Evolutionary conservation across 2,329 filamentous ascomycete genomes (phyloP).

Genomic region (Teratosphaeria epicoccoides): DNA sequence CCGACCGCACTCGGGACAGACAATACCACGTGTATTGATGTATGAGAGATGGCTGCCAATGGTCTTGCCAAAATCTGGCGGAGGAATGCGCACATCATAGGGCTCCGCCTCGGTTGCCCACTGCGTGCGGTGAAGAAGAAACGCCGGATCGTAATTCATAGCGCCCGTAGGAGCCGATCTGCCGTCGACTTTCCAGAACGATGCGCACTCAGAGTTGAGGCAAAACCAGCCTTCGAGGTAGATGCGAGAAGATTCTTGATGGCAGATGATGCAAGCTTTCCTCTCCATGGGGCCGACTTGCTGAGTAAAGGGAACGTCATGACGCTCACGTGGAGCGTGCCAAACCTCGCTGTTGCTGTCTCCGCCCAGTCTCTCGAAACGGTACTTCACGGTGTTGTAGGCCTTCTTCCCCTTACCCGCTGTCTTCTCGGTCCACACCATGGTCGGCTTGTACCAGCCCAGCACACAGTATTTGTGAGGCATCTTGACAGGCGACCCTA

Average conservation of each 20-base stretch:
- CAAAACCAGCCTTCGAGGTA: slow-evolving; percentile 49
- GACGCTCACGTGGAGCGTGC: slow-evolving; percentile 14
- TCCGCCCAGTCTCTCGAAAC: slow-evolving; percentile 54
- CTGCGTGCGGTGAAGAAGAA: slow-evolving; percentile 44
- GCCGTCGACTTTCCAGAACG: slow-evolving; percentile 45
- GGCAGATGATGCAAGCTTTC: slow-evolving; percentile 20
- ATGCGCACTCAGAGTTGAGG: slow-evolving; percentile 39
- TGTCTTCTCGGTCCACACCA: slow-evolving; percentile 56
- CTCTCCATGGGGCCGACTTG: background rate
- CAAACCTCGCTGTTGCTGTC: slow-evolving; percentile 42
- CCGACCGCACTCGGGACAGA: slow-evolving; percentile 53
- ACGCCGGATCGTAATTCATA: slow-evolving; percentile 46
- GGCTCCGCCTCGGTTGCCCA: slow-evolving; percentile 32
- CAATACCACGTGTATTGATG: slow-evolving; percentile 50
- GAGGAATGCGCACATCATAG: slow-evolving; percentile 31
- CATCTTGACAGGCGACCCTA: slow-evolving; percentile 38
- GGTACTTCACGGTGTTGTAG: slow-evolving; percentile 43
- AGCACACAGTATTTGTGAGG: slow-evolving; percentile 54
- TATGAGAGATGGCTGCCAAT: slow-evolving; percentile 40
- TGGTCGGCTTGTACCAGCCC: slow-evolving; percentile 57
- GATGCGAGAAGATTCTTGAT: slow-evolving; percentile 24
- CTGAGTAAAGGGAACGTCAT: slow-evolving; percentile 3
- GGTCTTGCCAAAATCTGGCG: slow-evolving; percentile 29
- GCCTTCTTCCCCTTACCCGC: slow-evolving; percentile 21
- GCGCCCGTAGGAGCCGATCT: slow-evolving; percentile 15